Evolutionary conservation across 2,329 filamentous ascomycete genomes (phyloP), one percentile per base, ranked within the genome.

Genomic region (Trichophyton mentagrophytes): DNA sequence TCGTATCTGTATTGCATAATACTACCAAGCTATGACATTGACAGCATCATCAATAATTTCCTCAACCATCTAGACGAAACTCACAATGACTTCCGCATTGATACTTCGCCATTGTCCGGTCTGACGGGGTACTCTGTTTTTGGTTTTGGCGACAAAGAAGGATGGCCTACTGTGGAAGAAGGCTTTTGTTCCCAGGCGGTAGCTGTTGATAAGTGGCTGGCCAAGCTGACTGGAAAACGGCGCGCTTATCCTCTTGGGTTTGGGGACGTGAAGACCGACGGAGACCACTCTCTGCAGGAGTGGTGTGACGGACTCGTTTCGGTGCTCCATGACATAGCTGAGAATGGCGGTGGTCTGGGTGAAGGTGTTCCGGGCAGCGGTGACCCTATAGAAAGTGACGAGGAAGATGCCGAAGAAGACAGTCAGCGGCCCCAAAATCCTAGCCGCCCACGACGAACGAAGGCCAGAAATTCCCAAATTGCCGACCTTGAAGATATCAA

Each of bases 41-140:
- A 96, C 69, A 92, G 89, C 6, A 88, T 95, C 66, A 84, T 96
- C 66, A 88, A 91, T 69, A 92, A 84, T 15, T 91, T 97, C 71
- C 78, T 97, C 25, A 85, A 89, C 65, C 90, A 96, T 71, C 77
- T 99, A 4, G 81, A 88, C 70, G 92, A 99, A 72, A 97, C 91
- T 0, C 92, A 97, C 70, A 85, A 97, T 75, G 93, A 99, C 73
- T 97, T 97, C 78, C 85, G 92, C 61, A 95, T 99, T 66, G 91
- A 97, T 68, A 96, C 90, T 0, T 86, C 88, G 0, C 87, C 93
- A 0, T 75, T 99, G 55, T 85, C 86, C 0, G 76, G 80, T 1
- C 74, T 97, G 15, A 77, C 91, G 1, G 92, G 92, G 7, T 97
- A 96, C 70, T 89, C 89, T 0, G 90, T 97, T 0, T 97, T 97